phyloP scores from a whole-genome alignment of 768 basidiomycete species.

The Mycena pura region DNA sequence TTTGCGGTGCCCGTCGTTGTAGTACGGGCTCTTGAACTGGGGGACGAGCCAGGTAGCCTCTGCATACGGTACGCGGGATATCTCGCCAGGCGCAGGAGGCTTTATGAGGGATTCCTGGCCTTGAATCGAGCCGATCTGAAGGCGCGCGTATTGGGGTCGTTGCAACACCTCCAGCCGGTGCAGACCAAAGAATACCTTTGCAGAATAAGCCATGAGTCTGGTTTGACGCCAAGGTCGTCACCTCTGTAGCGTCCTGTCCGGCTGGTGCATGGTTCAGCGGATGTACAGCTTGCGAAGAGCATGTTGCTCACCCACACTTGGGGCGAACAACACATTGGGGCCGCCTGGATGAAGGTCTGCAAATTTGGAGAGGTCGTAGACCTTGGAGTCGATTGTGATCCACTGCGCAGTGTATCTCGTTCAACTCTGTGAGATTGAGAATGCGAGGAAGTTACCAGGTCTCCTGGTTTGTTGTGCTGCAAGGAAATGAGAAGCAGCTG shows the following conservation, averaged over 20 bases:
- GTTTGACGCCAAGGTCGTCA: constrained; percentile 15
- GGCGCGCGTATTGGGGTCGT: constrained; percentile 73
- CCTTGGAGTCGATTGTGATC: constrained; percentile 82
- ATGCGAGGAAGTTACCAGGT: constrained; percentile 59
- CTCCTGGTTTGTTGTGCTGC: constrained; percentile 88
- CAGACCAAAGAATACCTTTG: constrained; percentile 71
- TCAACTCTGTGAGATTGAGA: background rate
- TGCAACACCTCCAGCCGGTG: constrained; percentile 84
- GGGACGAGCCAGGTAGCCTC: constrained; percentile 82
- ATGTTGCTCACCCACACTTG: constrained; percentile 62
- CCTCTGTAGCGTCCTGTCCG: constrained; percentile 77
- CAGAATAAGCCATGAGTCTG: background rate
- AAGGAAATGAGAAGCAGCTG: background rate
- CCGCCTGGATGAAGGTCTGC: constrained; percentile 88
- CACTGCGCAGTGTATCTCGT: constrained; percentile 53
- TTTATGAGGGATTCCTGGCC: constrained; percentile 65
- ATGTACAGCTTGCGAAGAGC: background rate
- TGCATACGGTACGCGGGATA: constrained; percentile 82
- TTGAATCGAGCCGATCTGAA: constrained; percentile 68
- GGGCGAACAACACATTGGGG: constrained; percentile 70
- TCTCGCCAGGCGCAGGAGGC: constrained; percentile 61
- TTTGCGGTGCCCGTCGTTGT: constrained; percentile 70
- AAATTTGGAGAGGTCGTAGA: constrained; percentile 84
- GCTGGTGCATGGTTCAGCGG: constrained; percentile 41
- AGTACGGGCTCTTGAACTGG: constrained; percentile 80